Evolutionary conservation across 768 basidiomycete genomes (phyloP).

Genomic region (Galerina marginata): DNA sequence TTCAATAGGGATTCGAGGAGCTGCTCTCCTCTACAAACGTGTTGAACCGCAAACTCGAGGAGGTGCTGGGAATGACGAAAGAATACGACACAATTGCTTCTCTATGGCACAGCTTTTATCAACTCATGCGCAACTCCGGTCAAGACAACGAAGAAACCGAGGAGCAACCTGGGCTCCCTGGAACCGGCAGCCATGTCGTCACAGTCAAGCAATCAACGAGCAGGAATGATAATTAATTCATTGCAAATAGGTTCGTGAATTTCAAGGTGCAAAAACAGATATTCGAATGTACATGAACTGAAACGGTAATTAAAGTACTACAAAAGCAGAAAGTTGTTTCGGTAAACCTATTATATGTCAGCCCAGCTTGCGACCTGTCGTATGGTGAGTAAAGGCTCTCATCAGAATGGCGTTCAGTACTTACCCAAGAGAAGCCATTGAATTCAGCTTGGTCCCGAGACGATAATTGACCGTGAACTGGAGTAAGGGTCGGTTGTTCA

Average conservation of each 20-base stretch:
- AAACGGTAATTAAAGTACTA: slow-evolving; percentile 33
- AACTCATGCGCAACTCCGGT: slow-evolving; percentile 69
- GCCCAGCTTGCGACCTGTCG: slow-evolving; percentile 62
- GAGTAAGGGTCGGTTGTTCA: slow-evolving; percentile 96
- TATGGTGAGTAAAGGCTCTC: slow-evolving; percentile 7
- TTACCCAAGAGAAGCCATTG: slow-evolving; percentile 95
- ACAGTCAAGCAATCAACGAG: slow-evolving; percentile 22
- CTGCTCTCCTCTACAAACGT: slow-evolving; percentile 83
- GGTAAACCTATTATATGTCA: slow-evolving; percentile 45
- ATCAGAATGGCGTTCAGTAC: slow-evolving; percentile 10
- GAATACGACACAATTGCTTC: slow-evolving; percentile 90
- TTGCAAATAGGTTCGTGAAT: slow-evolving; percentile 12
- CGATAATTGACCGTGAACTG: slow-evolving; percentile 93
- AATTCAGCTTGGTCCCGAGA: slow-evolving; percentile 93
- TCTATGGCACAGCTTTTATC: slow-evolving; percentile 82
- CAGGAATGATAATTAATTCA: slow-evolving; percentile 17
- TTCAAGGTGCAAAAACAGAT: slow-evolving; percentile 27
- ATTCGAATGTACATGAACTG: slow-evolving; percentile 32
- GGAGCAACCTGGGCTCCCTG: slow-evolving; percentile 57
- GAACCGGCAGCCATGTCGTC: slow-evolving; percentile 75
- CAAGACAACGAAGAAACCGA: slow-evolving; percentile 38
- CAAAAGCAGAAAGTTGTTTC: slow-evolving; percentile 36
- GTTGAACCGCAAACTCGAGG: slow-evolving; percentile 90
- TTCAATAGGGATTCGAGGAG: slow-evolving; percentile 78
- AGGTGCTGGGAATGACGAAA: slow-evolving; percentile 89